phyloP scores from a whole-genome alignment of 495 filamentous ascomycete genomes.

The Penicillium macrosclerotiorum region DNA sequence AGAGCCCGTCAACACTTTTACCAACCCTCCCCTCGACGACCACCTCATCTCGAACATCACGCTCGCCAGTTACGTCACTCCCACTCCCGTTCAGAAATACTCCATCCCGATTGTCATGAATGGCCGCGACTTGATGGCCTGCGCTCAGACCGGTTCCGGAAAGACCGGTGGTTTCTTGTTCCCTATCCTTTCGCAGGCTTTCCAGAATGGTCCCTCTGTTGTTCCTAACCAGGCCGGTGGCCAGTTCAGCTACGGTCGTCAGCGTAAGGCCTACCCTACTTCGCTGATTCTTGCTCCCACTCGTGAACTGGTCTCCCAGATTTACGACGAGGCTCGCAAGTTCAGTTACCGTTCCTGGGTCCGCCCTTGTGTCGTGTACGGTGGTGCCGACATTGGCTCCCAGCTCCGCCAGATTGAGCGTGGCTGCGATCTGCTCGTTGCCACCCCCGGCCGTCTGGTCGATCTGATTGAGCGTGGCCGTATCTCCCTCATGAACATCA shows the following conservation, averaged over 20 bases:
- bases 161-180: slow-evolving; percentile 99
- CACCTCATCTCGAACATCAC: slow-evolving; percentile 90
- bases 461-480: slow-evolving; percentile 98
- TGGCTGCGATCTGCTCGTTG: slow-evolving; percentile 94
- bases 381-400: slow-evolving; percentile 95
- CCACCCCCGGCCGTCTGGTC: slow-evolving; percentile 93
- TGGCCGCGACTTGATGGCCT: slow-evolving; percentile 97
- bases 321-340: slow-evolving; percentile 96
- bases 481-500: slow-evolving; percentile 95
- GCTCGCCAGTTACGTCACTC: slow-evolving; percentile 87
- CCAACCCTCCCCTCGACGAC: slow-evolving; percentile 89
- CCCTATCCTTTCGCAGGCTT: slow-evolving; percentile 95
- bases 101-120: slow-evolving; percentile 96
- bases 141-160: slow-evolving; percentile 97
- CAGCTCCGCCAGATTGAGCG: slow-evolving; percentile 97
- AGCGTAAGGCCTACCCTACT: slow-evolving; percentile 93
- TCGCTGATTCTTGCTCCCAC: slow-evolving; percentile 94
- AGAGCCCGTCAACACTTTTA: slow-evolving; percentile 85
- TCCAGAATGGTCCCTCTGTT: slow-evolving; percentile 76
- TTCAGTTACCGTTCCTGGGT: slow-evolving; percentile 99
- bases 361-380: slow-evolving; percentile 95
- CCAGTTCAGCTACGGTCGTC: slow-evolving; percentile 71
- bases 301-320: slow-evolving; percentile 97
- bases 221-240: slow-evolving; percentile 57
- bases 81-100: slow-evolving; percentile 97